These are phyloP conservation scores for Alternaria longipes DNA, from an alignment of 2,329 filamentous ascomycete genomes.

Conservation along the genomic window DNA sequence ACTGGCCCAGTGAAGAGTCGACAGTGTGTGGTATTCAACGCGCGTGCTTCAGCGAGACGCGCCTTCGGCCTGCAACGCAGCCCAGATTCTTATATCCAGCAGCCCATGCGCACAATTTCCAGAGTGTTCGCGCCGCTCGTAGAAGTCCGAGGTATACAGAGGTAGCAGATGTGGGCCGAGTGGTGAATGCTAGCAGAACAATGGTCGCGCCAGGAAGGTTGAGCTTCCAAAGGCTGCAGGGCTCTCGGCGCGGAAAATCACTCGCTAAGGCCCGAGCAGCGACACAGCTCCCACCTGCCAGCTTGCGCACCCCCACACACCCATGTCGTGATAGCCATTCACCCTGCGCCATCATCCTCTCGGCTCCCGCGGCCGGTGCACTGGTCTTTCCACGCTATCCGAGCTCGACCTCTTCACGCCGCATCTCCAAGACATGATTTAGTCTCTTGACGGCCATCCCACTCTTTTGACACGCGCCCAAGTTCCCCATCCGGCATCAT, in stretches of 20 bases:
- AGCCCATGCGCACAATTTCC: slow-evolving; percentile 40
- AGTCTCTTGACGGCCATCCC: slow-evolving; percentile 26
- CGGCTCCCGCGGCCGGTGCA: slow-evolving; percentile 26
- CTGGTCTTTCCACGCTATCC: slow-evolving; percentile 11
- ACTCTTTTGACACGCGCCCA: slow-evolving; percentile 38
- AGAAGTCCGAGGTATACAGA: slow-evolving; percentile 16
- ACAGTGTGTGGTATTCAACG: slow-evolving; percentile 23
- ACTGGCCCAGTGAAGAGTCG: slow-evolving; percentile 27
- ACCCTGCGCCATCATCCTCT: slow-evolving; percentile 30
- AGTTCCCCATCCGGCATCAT: slow-evolving; percentile 51
- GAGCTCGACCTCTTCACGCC: slow-evolving; percentile 7
- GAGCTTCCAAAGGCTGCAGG: slow-evolving; percentile 17
- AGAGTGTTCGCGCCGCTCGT: slow-evolving; percentile 28
- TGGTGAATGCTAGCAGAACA: slow-evolving; percentile 24
- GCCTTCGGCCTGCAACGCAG: slow-evolving; percentile 43
- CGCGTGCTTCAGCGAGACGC: slow-evolving; percentile 38
- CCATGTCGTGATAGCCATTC: slow-evolving; percentile 39
- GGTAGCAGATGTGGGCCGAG: slow-evolving; percentile 21
- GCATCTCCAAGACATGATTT: slow-evolving; percentile 41
- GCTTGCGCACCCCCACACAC: slow-evolving; percentile 32
- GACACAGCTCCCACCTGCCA: slow-evolving; percentile 29
- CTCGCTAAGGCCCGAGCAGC: slow-evolving; percentile 22
- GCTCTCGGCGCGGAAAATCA: slow-evolving; percentile 33
- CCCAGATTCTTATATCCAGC: slow-evolving; percentile 29
- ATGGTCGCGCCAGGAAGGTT: slow-evolving; percentile 13